Evolutionary conservation across 768 basidiomycete species (phyloP), one percentile per base, ranked within the genome.

Genomic region (Pulveroboletus sp.): DNA sequence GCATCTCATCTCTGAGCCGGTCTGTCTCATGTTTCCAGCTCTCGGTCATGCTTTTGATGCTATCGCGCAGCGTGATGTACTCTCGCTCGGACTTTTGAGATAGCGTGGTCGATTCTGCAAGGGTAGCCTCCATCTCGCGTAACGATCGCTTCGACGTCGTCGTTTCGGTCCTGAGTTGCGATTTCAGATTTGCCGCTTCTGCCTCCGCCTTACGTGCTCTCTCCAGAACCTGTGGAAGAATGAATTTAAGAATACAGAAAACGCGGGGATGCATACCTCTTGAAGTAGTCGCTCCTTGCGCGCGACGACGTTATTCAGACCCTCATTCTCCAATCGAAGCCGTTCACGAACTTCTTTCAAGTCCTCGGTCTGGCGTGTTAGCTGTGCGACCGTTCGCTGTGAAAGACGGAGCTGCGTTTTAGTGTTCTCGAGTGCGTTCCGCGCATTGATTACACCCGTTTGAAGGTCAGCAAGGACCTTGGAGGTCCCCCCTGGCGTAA

Each of bases 401-500:
- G 86, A 86, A 37, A 91, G 65, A 51, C 92, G 70, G 39, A 94
- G 73, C 64, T 94, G 92, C 17, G 79, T 71, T 62, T 89, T 88
- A 10, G 92, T 90, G 62, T 91, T 90, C 66, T 94, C 92, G 50
- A 94, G 73, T 43, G 89, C 89, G 53, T 82, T 85, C 43, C 83
- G 77, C 27, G 89, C 86, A 55, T 85, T 84, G 39, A 84, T 73
- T 7, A 93, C 87, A 44, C 89, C 91, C 0, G 85, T 78, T 65
- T 94, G 92, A 18, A 94, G 76, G 66, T 92, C 89, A 2, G 88
- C 88, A 47, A 94, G 74, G 24, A 94, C 92, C 61, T 88, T 91
- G 14, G 91, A 91, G 9, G 89, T 93, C 8, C 85, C 86, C 2
- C 83, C 86, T 1, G 87, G 85, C 12, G 84, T 82, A 39, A 88